phyloP scores from a whole-genome alignment of 192 early-diverging fungal genomes.

The Paraglomus occultum region DNA sequence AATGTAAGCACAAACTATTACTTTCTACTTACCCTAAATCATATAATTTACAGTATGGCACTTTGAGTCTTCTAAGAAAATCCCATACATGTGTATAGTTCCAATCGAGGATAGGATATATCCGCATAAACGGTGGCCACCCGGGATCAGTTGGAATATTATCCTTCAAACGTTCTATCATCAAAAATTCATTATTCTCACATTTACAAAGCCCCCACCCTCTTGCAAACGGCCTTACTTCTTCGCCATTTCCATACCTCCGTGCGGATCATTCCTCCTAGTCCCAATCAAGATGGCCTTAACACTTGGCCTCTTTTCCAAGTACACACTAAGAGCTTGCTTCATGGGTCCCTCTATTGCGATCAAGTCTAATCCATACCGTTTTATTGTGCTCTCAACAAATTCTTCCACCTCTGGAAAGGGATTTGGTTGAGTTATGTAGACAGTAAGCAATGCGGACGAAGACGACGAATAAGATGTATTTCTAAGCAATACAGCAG shows the following conservation, averaged over 20 bases:
- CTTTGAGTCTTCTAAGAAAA: constrained; percentile 57
- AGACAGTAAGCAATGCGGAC: constrained; percentile 63
- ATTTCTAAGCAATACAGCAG: constrained; percentile 58
- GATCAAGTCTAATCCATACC: constrained; percentile 70
- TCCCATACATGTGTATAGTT: constrained; percentile 82
- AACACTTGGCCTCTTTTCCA: constrained; percentile 46
- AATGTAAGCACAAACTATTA: too few species aligned
- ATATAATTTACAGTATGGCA: constrained; percentile 88
- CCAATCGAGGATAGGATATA: constrained; percentile 94
- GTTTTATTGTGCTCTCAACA: constrained; percentile 66
- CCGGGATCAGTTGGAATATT: constrained; percentile 77
- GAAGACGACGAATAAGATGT: constrained; percentile 12
- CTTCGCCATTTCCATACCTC: constrained; percentile 46
- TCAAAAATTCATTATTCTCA: too few species aligned
- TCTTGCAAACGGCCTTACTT: background rate
- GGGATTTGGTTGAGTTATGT: constrained; percentile 71
- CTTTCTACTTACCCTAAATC: constrained; percentile 70
- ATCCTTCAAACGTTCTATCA: constrained; percentile 49
- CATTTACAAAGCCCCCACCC: background rate
- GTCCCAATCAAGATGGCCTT: constrained; percentile 85
- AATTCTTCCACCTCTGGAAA: constrained; percentile 89
- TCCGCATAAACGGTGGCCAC: constrained; percentile 90
- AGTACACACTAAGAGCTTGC: constrained; percentile 69
- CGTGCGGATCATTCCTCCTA: constrained; percentile 70
- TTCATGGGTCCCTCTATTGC: constrained; percentile 74